Percentiles rank a stretch among this genome's conserved stretches.
Conservation (phyloP, 495 filamentous ascomycete genomes). For the Hypoxylon fuscum region DNA sequence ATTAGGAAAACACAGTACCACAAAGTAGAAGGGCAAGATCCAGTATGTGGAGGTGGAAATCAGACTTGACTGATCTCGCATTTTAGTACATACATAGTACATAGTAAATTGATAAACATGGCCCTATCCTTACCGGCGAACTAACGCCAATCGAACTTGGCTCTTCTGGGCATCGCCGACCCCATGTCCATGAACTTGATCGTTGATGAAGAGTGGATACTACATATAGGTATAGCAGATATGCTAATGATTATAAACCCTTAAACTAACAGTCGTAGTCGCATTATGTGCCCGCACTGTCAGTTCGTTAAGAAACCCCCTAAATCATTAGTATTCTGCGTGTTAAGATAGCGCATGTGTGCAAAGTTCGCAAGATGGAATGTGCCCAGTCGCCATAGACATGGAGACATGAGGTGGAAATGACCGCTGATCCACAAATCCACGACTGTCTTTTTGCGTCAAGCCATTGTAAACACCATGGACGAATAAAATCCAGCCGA, state of each 20-base stretch:
- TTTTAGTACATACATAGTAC: too few relatives aligned
- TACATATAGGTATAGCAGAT: neutral
- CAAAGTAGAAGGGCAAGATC: neutral
- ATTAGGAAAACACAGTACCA: neutral
- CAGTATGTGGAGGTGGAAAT: neutral
- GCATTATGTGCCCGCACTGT: neutral
- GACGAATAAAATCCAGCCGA: neutral
- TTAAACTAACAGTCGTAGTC: neutral
- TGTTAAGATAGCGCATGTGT: too few relatives aligned
- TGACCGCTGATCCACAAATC: neutral
- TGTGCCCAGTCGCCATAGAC: neutral
- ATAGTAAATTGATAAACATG: neutral
- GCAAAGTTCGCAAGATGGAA: too few relatives aligned
- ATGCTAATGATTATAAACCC: neutral
- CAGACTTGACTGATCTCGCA: neutral
- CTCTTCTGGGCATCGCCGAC: neutral
- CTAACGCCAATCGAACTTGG: neutral
- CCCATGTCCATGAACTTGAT: neutral
- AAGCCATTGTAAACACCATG: too few relatives aligned
- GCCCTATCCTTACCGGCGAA: conserved; percentile 1
- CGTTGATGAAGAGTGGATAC: neutral
- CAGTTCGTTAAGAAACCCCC: too few relatives aligned
- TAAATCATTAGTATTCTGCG: too few relatives aligned
- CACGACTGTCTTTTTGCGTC: neutral
- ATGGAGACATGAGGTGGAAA: neutral